Conservation (phyloP, 352 stramenopile genomes). For the Peronospora farinosa region DNA sequence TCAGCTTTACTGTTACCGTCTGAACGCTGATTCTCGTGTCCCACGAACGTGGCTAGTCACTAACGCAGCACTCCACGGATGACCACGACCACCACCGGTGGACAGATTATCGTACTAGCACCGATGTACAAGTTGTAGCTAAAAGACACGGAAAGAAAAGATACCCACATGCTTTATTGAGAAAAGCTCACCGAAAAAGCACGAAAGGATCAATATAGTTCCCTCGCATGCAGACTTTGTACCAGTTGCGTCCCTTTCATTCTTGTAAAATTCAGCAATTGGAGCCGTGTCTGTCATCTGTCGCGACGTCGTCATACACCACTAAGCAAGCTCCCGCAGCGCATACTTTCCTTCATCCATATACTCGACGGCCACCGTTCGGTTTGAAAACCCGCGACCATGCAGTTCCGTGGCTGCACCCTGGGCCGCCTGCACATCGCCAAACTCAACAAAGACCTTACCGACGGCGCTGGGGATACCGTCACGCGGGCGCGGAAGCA, state of each 20-base stretch:
- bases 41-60: conserved; percentile 46
- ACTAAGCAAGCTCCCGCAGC: conserved; percentile 61
- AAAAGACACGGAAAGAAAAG: conserved; percentile 20
- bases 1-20: neutral
- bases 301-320: conserved; percentile 1
- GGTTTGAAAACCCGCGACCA: conserved; percentile 90
- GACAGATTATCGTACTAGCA: conserved; percentile 1
- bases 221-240: conserved; percentile 1
- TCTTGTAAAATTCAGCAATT: conserved; percentile 8
- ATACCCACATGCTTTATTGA: conserved; percentile 36
- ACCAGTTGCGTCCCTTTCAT: conserved; percentile 12
- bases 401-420: conserved; percentile 85
- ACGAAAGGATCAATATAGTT: conserved; percentile 1
- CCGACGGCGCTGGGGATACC: conserved; percentile 48
- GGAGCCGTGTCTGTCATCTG: neutral
- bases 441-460: conserved; percentile 93
- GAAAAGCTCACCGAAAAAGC: conserved; percentile 6
- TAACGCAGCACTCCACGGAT: conserved; percentile 45
- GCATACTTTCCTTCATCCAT: conserved; percentile 87
- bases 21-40: conserved; percentile 15
- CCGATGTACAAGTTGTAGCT: conserved; percentile 6
- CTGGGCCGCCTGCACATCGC: conserved; percentile 66
- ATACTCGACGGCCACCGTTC: conserved; percentile 85
- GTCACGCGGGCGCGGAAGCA: conserved; percentile 70
- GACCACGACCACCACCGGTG: neutral